phyloP scores from a whole-genome alignment of 148 eudicot genomes.

The Cornus kousa region DNA sequence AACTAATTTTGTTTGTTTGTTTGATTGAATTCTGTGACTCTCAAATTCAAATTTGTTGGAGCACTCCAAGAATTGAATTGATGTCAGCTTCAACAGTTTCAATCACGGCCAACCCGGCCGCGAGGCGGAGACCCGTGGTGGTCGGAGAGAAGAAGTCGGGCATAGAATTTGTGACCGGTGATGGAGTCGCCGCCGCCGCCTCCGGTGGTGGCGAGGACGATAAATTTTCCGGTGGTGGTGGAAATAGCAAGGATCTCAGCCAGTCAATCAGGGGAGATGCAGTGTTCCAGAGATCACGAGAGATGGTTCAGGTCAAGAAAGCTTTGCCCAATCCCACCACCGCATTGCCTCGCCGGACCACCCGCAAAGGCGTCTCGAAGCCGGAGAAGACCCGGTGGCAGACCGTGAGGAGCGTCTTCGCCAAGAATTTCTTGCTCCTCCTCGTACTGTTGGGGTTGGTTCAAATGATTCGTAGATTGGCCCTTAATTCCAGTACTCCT shows the following conservation, averaged over 20 bases:
- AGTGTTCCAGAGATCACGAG: constrained; percentile 43
- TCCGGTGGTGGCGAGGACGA: background rate
- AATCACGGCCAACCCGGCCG: constrained; percentile 56
- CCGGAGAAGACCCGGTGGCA: constrained; percentile 51
- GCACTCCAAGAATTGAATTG: background rate
- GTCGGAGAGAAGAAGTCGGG: constrained; percentile 43
- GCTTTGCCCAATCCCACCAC: constrained; percentile 21
- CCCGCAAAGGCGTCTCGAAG: constrained; percentile 27
- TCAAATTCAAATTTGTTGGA: background rate
- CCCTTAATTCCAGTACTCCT: constrained; percentile 17
- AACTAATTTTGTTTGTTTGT: background rate
- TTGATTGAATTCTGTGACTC: background rate
- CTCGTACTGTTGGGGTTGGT: constrained; percentile 46
- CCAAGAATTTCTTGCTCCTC: constrained; percentile 58
- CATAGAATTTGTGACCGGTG: constrained; percentile 29
- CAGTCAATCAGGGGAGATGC: constrained; percentile 45
- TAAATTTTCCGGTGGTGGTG: constrained; percentile 27
- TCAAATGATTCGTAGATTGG: constrained; percentile 60
- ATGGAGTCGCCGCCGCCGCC: constrained; percentile 20
- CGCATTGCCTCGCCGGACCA: constrained; percentile 22
- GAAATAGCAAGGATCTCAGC: constrained; percentile 39
- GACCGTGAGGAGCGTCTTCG: constrained; percentile 54
- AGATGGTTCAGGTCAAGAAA: constrained; percentile 26
- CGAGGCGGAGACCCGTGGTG: constrained; percentile 51
- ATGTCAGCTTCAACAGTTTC: constrained; percentile 91